phyloP scores from a whole-genome alignment of 139 green algal species.

The Coelastrella sp. region DNA sequence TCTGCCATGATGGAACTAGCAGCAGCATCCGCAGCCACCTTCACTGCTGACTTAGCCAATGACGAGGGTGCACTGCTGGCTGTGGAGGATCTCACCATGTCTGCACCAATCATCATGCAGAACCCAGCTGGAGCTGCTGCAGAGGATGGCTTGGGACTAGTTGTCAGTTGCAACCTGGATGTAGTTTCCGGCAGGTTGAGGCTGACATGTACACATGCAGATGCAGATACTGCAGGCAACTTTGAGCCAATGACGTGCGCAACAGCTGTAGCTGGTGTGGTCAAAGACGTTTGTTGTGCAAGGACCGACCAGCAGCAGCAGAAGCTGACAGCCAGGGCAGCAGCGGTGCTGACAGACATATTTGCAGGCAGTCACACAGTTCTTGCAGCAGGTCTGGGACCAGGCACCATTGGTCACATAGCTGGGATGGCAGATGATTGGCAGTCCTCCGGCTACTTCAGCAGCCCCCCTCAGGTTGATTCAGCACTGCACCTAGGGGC shows the following conservation, averaged over 20 bases:
- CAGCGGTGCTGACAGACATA: neutral
- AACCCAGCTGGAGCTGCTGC: neutral
- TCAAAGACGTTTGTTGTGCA: neutral
- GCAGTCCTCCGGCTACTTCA: constrained; percentile 47
- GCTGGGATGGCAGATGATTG: constrained; percentile 14
- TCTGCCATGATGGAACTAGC: constrained; percentile 77
- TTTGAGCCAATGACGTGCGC: neutral
- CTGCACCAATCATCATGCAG: constrained; percentile 57
- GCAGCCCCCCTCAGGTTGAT: constrained; percentile 49
- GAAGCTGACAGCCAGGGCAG: neutral
- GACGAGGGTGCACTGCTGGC: constrained; percentile 15
- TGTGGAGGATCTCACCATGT: constrained; percentile 45
- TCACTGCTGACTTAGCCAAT: constrained; percentile 23
- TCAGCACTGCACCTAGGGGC: constrained; percentile 67
- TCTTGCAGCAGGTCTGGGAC: neutral
- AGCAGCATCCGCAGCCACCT: constrained; percentile 50
- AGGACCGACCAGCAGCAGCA: neutral
- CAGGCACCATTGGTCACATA: constrained; percentile 11
- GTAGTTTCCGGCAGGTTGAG: constrained; percentile 32
- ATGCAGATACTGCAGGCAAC: neutral
- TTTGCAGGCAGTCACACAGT: too few species aligned
- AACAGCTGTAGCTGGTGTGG: neutral
- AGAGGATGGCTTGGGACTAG: neutral
- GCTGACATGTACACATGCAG: constrained; percentile 8
- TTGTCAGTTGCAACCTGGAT: constrained; percentile 46